phyloP scores from a whole-genome alignment of 495 filamentous ascomycete genomes.

The Cercophora newfieldiana region DNA sequence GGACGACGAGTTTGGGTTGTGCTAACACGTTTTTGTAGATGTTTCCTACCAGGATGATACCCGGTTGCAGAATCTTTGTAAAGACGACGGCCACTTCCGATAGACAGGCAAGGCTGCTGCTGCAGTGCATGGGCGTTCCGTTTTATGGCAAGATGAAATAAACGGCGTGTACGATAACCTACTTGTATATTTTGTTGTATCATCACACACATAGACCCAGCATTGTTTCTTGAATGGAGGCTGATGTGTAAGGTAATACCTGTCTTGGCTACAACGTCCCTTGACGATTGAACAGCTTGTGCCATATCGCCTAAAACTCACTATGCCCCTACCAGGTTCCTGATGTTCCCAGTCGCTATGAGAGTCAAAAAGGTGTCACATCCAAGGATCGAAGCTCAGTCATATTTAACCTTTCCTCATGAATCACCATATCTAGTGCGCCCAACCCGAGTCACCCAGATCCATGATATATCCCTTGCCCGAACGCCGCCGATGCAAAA shows the following conservation, averaged over 20 bases:
- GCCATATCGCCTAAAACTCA: too few relatives aligned
- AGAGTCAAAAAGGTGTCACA: too few relatives aligned
- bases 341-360: too few relatives aligned
- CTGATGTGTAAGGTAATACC: background rate
- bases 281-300: too few relatives aligned
- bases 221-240: background rate
- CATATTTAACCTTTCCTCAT: background rate
- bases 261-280: too few relatives aligned
- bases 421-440: background rate
- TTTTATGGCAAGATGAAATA: conserved; percentile 70
- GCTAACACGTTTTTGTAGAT: conserved; percentile 24
- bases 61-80: conserved; percentile 80
- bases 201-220: conserved; percentile 16
- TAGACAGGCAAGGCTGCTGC: conserved; percentile 82
- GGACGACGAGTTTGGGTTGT: background rate
- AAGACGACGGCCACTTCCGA: conserved; percentile 89
- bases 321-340: too few relatives aligned
- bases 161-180: conserved; percentile 25
- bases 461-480: conserved; percentile 11
- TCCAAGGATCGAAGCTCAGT: background rate
- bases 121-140: conserved; percentile 78
- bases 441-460: conserved; percentile 4
- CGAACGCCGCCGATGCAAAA: conserved; percentile 42
- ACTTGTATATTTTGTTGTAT: conserved; percentile 22
- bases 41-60: conserved; percentile 66